These are phyloP conservation scores for Blastobotrys elegans DNA, from an alignment of 1,139 yeast genomes.

Conservation along the genomic window DNA sequence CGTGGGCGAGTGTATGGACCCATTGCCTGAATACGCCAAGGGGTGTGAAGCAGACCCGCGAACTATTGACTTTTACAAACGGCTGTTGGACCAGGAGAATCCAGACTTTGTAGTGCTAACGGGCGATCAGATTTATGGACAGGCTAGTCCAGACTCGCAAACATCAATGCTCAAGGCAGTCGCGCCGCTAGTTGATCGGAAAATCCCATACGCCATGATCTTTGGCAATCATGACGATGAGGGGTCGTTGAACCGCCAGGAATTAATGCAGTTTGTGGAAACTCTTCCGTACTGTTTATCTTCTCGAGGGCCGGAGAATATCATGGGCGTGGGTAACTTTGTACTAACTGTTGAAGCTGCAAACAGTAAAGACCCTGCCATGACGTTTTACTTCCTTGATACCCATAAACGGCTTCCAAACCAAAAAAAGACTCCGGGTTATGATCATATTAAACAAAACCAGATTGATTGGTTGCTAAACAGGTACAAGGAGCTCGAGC, in stretches of 20 bases:
- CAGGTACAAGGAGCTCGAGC: constrained; percentile 36
- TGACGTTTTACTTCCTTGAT: constrained; percentile 72
- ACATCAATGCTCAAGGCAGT: constrained; percentile 72
- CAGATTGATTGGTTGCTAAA: constrained; percentile 60
- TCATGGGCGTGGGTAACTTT: constrained; percentile 81
- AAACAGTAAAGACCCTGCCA: constrained; percentile 42
- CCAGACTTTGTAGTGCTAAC: constrained; percentile 81
- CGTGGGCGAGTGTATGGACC: constrained; percentile 67
- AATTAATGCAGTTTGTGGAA: constrained; percentile 52
- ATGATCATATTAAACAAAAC: constrained; percentile 76
- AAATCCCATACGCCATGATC: constrained; percentile 75
- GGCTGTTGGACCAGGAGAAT: constrained; percentile 60
- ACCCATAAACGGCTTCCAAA: constrained; percentile 67
- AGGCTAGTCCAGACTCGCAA: constrained; percentile 67
- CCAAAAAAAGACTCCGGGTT: constrained; percentile 67
- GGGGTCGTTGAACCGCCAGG: constrained; percentile 57
- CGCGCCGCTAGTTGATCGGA: constrained; percentile 59
- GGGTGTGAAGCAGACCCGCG: constrained; percentile 71
- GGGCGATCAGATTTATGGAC: constrained; percentile 82
- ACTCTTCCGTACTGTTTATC: constrained; percentile 65
- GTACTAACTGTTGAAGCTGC: constrained; percentile 47
- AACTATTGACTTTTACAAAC: constrained; percentile 56
- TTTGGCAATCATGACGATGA: constrained; percentile 86
- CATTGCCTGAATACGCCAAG: constrained; percentile 42
- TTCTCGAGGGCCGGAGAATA: constrained; percentile 54